Evolutionary conservation across 2,329 filamentous ascomycete genomes (phyloP), one percentile per base, ranked within the genome.

Genomic region (Fusarium nygamai): DNA sequence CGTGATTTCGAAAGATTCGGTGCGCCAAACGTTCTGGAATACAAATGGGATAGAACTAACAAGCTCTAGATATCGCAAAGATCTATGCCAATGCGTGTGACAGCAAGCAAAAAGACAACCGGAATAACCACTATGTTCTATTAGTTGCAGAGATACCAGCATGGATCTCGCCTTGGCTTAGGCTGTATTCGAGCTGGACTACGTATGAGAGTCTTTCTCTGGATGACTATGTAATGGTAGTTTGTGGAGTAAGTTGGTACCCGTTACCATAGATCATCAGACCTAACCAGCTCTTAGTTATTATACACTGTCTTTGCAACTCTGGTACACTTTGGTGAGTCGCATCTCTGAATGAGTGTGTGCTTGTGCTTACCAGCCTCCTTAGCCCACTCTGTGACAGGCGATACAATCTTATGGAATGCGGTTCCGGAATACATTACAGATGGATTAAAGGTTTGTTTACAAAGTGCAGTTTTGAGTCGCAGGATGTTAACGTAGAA

Each of bases 201-300:
- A 80, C 78, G 11, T 69, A 78, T 12, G 72, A 77, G 10, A 67
- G 76, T 10, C 80, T 82, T 29, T 82, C 81, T 33, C 22, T 80
- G 9, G 84, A 86, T 54, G 85, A 86, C 69, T 84, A 82, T 71
- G 74, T 85, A 24, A 82, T 85, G 77, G 69, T 82, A 9, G 69
- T 76, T n/a, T 79, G 81, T 24, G 76, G 78, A 64, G 82, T 84
- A 75, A 46, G 81, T 65, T 38, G 22, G 31, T 33, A 5, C 5
- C 29, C 8, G 9, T 14, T 11, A 38, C 33, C 17, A 27, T 13
- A 14, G 2, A 19, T 11, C 20, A 22, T 46, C 19, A 14, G 19
- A 29, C 34, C 65, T 77, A 9, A 78, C 38, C 29, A n/a, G 29
- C 0, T 3, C 13, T 14, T 41, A 78, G 77, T 20, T 75, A 69